Percentiles rank a stretch among this genome's conserved stretches.
These are phyloP conservation scores for Trichophyton mentagrophytes DNA, from an alignment of 2,329 filamentous ascomycete species.

Conservation along the genomic window DNA sequence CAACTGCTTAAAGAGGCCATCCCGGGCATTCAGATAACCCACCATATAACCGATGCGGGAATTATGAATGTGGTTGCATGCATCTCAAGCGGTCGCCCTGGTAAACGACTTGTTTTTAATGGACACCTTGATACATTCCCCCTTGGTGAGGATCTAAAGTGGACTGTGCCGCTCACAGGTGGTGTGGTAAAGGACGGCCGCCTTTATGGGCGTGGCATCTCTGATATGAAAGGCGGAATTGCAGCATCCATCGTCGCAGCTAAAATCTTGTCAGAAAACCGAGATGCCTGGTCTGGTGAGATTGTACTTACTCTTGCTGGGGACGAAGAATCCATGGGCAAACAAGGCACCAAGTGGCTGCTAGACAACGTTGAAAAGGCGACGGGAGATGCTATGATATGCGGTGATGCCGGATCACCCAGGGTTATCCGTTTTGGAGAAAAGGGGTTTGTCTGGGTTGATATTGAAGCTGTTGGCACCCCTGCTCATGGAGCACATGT, in stretches of 20 bases:
- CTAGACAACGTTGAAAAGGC: conserved; percentile 9
- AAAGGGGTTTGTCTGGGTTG: conserved; percentile 11
- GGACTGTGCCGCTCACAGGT: conserved; percentile 6
- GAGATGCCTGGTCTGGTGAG: conserved; percentile 9
- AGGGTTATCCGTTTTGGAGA: conserved; percentile 10
- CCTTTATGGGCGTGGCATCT: conserved; percentile 10
- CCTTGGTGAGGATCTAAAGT: conserved; percentile 2
- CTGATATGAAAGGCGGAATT: conserved; percentile 12
- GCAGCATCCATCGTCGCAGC: conserved; percentile 9
- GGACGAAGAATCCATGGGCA: conserved; percentile 10
- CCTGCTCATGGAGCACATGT: conserved; percentile 11
- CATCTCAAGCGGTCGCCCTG: conserved; percentile 9
- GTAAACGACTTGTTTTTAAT: conserved; percentile 11
- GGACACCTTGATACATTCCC: conserved; percentile 11
- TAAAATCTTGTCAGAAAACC: conserved; percentile 7
- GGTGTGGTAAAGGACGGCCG: conserved; percentile 7
- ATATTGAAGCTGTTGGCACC: conserved; percentile 7
- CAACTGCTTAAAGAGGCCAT: conserved; percentile 5
- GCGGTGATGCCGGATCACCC: conserved; percentile 8
- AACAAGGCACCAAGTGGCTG: conserved; percentile 7
- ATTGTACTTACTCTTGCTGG: conserved; percentile 10
- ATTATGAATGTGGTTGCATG: conserved; percentile 9
- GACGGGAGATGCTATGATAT: conserved; percentile 10
- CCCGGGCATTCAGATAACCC: conserved; percentile 8
- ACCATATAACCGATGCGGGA: conserved; percentile 2